Conservation (phyloP, 2,329 filamentous ascomycete species). For the Trichoderma sp. region DNA sequence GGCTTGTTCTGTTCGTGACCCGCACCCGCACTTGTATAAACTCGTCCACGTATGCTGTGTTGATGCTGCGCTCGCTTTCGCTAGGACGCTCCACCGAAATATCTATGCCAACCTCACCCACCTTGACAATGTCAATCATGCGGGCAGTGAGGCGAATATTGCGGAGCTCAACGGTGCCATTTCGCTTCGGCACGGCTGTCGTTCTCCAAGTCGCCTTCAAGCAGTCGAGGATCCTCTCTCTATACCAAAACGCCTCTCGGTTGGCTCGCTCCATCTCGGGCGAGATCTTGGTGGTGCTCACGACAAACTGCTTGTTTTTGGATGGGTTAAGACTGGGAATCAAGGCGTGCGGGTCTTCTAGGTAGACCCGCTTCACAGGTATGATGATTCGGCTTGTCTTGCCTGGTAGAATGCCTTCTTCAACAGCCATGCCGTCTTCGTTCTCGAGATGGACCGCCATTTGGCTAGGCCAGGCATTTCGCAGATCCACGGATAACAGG, state of each 20-base stretch:
- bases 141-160: slow-evolving; percentile 68
- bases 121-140: slow-evolving; percentile 79
- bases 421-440: slow-evolving; percentile 47
- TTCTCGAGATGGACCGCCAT: slow-evolving; percentile 64
- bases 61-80: slow-evolving; percentile 12
- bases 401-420: slow-evolving; percentile 61
- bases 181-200: slow-evolving; percentile 47
- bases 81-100: slow-evolving; percentile 47
- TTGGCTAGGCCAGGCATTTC: slow-evolving; percentile 85
- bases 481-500: slow-evolving; percentile 75
- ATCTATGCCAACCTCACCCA: slow-evolving; percentile 73
- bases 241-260: slow-evolving; percentile 88
- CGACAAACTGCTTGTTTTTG: slow-evolving; percentile 87
- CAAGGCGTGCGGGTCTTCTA: slow-evolving; percentile 72
- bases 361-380: slow-evolving; percentile 69
- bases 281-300: slow-evolving; percentile 74
- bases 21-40: slow-evolving; percentile 69
- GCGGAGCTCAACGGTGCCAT: slow-evolving; percentile 72
- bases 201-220: slow-evolving; percentile 71
- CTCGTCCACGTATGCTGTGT: slow-evolving; percentile 39
- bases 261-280: slow-evolving; percentile 75
- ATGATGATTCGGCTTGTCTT: slow-evolving; percentile 73
- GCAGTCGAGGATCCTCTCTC: slow-evolving; percentile 72
- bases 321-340: slow-evolving; percentile 79
- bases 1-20: slow-evolving; percentile 69